These are phyloP conservation scores for Punica granatum DNA, from an alignment of 345 rosid species.

Conservation along the genomic window DNA sequence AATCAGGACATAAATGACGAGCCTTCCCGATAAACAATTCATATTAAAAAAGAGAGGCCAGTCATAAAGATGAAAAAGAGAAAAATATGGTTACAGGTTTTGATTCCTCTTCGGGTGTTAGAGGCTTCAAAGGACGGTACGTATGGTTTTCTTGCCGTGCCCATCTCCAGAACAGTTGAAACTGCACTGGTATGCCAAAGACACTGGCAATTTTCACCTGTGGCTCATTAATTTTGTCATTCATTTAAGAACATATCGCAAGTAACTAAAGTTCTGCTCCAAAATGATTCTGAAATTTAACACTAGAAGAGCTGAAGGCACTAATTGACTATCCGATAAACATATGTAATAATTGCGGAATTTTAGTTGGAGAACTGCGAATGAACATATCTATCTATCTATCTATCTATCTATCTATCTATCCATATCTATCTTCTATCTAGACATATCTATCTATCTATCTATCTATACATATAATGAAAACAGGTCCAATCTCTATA, in stretches of 20 bases:
- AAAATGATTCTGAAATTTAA: not conserved
- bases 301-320: not conserved
- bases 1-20: not conserved
- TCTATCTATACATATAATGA: too few relatives aligned
- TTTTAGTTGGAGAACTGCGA: not conserved
- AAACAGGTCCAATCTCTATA: too few relatives aligned
- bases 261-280: not conserved
- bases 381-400: too few relatives aligned
- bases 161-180: conserved; percentile 94
- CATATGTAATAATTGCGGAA: not conserved
- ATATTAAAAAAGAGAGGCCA: not conserved
- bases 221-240: too few relatives aligned
- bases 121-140: conserved; percentile 87
- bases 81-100: conserved; percentile 47
- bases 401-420: too few relatives aligned
- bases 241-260: conserved; percentile 8
- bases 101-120: conserved; percentile 73
- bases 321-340: too few relatives aligned
- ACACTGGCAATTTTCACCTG: conserved; percentile 97
- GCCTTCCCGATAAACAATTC: not conserved
- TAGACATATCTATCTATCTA: too few relatives aligned
- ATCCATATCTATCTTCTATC: too few relatives aligned
- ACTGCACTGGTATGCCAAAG: conserved; percentile 81
- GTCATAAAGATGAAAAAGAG: not conserved
- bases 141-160: conserved; percentile 96